Percentiles rank a stretch among this genome's conserved stretches.
Evolutionary conservation across 345 rosid species (phyloP).

Genomic region (Erucastrum elatum): DNA sequence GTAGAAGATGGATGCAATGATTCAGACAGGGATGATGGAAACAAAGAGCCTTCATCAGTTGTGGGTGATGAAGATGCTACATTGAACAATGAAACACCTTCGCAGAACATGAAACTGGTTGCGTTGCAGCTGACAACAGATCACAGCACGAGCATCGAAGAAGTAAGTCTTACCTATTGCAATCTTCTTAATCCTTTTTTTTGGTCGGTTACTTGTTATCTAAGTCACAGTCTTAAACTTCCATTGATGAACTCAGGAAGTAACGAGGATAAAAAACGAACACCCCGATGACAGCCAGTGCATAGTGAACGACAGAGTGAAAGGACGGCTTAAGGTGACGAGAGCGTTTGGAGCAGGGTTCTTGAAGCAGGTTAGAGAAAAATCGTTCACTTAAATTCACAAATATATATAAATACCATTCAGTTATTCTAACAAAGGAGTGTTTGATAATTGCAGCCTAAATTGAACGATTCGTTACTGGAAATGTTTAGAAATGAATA

Average conservation of each 20-base stretch:
- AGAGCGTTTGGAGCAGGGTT: slow-evolving; percentile 99
- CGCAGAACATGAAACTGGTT: slow-evolving; percentile 49
- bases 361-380: slow-evolving; percentile 71
- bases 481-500: slow-evolving; percentile 88
- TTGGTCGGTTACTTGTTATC: too few species aligned
- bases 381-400: neutral
- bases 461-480: slow-evolving; percentile 70
- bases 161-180: slow-evolving; percentile 83
- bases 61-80: slow-evolving; percentile 30
- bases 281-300: slow-evolving; percentile 92
- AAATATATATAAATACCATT: neutral
- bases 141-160: slow-evolving; percentile 95
- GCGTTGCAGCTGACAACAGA: slow-evolving; percentile 94
- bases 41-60: slow-evolving; percentile 44
- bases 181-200: too few species aligned
- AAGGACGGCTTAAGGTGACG: slow-evolving; percentile 94
- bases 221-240: too few species aligned
- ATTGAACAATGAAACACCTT: slow-evolving; percentile 41
- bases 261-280: slow-evolving; percentile 84
- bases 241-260: slow-evolving; percentile 62
- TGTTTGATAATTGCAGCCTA: slow-evolving; percentile 59
- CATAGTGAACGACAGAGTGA: slow-evolving; percentile 87
- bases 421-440: slow-evolving; percentile 14
- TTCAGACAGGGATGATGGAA: slow-evolving; percentile 48
- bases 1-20: slow-evolving; percentile 37